Evolutionary conservation across 108 stramenopile genomes (phyloP).

Genomic region (Schizochytrium sp.): DNA sequence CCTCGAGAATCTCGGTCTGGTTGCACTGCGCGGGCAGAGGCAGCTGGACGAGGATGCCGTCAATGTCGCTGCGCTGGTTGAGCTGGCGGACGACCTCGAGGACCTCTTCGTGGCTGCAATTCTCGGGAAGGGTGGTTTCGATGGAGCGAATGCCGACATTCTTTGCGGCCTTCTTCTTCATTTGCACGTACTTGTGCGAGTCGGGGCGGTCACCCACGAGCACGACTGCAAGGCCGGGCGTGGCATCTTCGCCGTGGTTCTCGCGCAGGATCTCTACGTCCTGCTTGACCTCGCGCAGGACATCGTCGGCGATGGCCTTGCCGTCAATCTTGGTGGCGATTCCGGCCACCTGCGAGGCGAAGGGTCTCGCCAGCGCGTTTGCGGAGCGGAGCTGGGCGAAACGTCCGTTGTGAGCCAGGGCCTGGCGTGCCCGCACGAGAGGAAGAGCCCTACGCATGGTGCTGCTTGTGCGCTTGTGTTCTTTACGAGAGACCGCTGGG

Average conservation of each 20-base stretch:
- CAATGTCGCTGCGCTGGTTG: conserved; percentile 67
- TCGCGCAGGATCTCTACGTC: conserved; percentile 35
- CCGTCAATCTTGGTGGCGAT: conserved; percentile 57
- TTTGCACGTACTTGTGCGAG: conserved; percentile 88
- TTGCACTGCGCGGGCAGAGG: conserved; percentile 79
- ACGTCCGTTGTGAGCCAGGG: no score
- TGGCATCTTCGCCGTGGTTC: not conserved
- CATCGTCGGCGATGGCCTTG: conserved; percentile 59
- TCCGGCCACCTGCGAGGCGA: not conserved
- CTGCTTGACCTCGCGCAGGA: conserved; percentile 58
- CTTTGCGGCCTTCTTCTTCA: conserved; percentile 92
- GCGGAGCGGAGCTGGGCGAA: no score
- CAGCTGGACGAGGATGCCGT: conserved; percentile 93
- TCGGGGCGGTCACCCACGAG: conserved; percentile 78
- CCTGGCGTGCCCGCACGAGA: no score
- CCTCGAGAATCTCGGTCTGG: conserved; percentile 63
- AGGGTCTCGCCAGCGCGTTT: not conserved
- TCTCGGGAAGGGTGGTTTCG: conserved; percentile 65
- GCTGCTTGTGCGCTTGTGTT: no score
- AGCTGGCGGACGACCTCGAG: conserved; percentile 59
- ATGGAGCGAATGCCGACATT: conserved; percentile 70
- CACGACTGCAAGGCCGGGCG: conserved; percentile 84
- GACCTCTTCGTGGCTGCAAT: conserved; percentile 67
- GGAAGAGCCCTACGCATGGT: no score
- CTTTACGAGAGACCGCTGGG: no score